These are phyloP conservation scores for Pouteria campechiana DNA, from an alignment of 179 eudicot genomes.

Conservation along the genomic window DNA sequence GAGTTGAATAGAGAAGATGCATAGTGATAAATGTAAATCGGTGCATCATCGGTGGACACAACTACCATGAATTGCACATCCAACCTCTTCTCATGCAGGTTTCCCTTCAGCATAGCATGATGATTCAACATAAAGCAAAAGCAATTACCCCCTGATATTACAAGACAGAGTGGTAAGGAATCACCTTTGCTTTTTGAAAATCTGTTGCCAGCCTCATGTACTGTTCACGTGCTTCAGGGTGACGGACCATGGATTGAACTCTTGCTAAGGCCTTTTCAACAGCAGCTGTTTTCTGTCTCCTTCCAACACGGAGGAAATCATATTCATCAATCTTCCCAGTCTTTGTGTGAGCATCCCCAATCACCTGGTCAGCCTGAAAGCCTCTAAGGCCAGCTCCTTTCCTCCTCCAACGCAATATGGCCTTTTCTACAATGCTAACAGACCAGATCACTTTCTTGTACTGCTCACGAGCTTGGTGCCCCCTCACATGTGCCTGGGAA, in stretches of 20 bases:
- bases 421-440: slow-evolving; percentile 82
- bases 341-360: slow-evolving; percentile 13
- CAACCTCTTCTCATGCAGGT: too few species aligned
- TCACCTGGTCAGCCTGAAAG: slow-evolving; percentile 25
- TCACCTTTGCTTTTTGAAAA: slow-evolving; percentile 5
- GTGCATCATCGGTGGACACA: too few species aligned
- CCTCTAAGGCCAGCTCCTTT: slow-evolving; percentile 77
- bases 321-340: slow-evolving; percentile 51
- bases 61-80: too few species aligned
- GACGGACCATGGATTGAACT: slow-evolving; percentile 81
- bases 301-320: slow-evolving; percentile 60
- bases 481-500: slow-evolving; percentile 79
- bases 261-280: slow-evolving; percentile 68
- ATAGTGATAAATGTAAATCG: too few species aligned
- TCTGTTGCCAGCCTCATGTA: slow-evolving; percentile 55
- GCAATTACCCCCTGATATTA: too few species aligned
- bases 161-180: too few species aligned
- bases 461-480: slow-evolving; percentile 76
- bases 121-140: too few species aligned
- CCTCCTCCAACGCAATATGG: slow-evolving; percentile 83
- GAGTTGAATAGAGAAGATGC: too few species aligned
- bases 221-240: slow-evolving; percentile 78
- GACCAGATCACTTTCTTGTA: slow-evolving; percentile 81
- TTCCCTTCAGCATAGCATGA: too few species aligned
- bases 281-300: slow-evolving; percentile 58